phyloP scores from a whole-genome alignment of 441 rosid genomes.

The Croton setiger region DNA sequence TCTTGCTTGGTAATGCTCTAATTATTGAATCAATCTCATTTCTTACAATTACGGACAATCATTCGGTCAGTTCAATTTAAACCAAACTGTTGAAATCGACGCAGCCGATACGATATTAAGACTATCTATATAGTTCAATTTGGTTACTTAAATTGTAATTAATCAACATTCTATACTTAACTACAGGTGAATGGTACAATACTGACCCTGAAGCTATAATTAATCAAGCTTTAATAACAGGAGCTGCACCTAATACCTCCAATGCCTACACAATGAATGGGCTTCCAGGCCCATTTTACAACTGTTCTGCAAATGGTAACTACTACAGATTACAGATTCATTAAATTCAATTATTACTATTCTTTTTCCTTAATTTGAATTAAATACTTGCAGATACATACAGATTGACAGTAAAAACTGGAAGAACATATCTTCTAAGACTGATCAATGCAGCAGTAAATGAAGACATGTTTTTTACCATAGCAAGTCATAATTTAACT shows the following conservation, averaged over 20 bases:
- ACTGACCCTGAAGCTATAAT: slow-evolving; percentile 59
- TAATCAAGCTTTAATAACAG: slow-evolving; percentile 59
- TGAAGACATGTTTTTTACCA: slow-evolving; percentile 63
- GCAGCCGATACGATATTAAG: too few relatives aligned
- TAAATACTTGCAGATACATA: slow-evolving; percentile 36
- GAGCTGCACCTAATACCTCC: slow-evolving; percentile 63
- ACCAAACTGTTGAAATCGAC: too few relatives aligned
- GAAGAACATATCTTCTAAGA: slow-evolving; percentile 48
- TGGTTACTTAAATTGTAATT: neutral
- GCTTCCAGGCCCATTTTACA: slow-evolving; percentile 69
- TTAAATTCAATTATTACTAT: neutral
- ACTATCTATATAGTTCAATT: too few relatives aligned
- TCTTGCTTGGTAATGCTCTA: slow-evolving; percentile 44
- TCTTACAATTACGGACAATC: too few relatives aligned
- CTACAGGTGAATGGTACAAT: slow-evolving; percentile 73
- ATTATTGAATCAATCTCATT: neutral
- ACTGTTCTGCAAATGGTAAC: slow-evolving; percentile 61
- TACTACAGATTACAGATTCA: neutral
- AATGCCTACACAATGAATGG: slow-evolving; percentile 75
- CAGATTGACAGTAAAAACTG: slow-evolving; percentile 43
- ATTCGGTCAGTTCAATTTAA: too few relatives aligned
- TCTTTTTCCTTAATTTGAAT: too few relatives aligned
- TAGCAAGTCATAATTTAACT: slow-evolving; percentile 60
- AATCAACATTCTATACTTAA: neutral
- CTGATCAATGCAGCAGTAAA: slow-evolving; percentile 53